Percentiles rank a stretch among this genome's conserved stretches.
Conservation (phyloP, 805 yeast genomes). For the Metschnikowia corniflorae region DNA sequence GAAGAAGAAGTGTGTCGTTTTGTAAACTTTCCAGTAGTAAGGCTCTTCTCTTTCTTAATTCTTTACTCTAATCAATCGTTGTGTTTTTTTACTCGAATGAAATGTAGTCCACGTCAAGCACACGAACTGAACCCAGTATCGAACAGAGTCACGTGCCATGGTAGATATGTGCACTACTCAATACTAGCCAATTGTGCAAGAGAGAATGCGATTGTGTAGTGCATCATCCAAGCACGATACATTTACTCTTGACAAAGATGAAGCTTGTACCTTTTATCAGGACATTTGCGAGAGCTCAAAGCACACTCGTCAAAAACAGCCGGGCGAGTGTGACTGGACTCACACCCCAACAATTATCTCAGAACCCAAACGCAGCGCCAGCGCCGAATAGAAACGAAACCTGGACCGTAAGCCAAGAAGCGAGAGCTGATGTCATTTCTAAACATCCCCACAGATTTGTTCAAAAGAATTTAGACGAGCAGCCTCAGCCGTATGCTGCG, state of each 20-base stretch:
- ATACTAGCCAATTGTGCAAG: too few species aligned
- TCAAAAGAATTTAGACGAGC: slow-evolving; percentile 61
- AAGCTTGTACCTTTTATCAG: too few species aligned
- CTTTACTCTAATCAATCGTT: slow-evolving; percentile 14
- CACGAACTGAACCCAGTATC: too few species aligned
- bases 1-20: slow-evolving; percentile 30
- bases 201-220: too few species aligned
- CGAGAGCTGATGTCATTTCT: slow-evolving; percentile 53
- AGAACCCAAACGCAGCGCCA: slow-evolving; percentile 45
- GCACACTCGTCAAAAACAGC: slow-evolving; percentile 10
- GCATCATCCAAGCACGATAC: too few species aligned
- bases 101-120: too few species aligned
- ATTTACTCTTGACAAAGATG: too few species aligned
- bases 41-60: slow-evolving; percentile 11
- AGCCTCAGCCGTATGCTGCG: slow-evolving; percentile 81
- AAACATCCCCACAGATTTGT: slow-evolving; percentile 59
- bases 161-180: too few species aligned
- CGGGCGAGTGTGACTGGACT: slow-evolving; percentile 17
- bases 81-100: too few species aligned
- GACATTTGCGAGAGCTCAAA: slow-evolving; percentile 12
- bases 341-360: slow-evolving; percentile 18
- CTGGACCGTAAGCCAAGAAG: slow-evolving; percentile 70
- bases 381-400: slow-evolving; percentile 71
- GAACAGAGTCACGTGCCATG: too few species aligned
- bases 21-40: too few species aligned